These are phyloP conservation scores for Aureobasidium pullulans DNA, from an alignment of 2,329 filamentous ascomycete genomes.

Conservation along the genomic window DNA sequence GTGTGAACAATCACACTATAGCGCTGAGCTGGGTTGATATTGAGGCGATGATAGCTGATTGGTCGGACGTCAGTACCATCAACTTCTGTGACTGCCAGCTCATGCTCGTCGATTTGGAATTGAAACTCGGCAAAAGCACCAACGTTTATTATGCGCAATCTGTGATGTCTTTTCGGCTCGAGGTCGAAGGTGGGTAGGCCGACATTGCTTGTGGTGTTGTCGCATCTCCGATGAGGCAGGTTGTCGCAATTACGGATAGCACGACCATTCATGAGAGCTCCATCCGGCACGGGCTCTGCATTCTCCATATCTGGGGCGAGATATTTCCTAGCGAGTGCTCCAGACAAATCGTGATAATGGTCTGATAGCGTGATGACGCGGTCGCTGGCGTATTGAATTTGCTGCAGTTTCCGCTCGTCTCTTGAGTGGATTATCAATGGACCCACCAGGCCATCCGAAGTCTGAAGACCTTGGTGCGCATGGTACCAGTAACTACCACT, in stretches of 20 bases:
- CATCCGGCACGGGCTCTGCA: conserved; percentile 50
- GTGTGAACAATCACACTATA: conserved; percentile 59
- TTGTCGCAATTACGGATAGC: conserved; percentile 31
- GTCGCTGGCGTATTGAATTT: conserved; percentile 43
- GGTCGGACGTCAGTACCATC: conserved; percentile 58
- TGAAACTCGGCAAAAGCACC: conserved; percentile 61
- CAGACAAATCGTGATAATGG: conserved; percentile 55
- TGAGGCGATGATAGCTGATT: conserved; percentile 47
- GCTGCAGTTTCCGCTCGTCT: conserved; percentile 38
- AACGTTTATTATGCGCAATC: conserved; percentile 56
- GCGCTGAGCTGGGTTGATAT: conserved; percentile 60
- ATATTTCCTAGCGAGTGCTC: conserved; percentile 45
- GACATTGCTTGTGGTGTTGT: conserved; percentile 24
- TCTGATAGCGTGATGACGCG: conserved; percentile 59
- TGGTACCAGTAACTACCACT: conserved; percentile 53
- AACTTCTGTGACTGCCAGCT: conserved; percentile 55
- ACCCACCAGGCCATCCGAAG: conserved; percentile 55
- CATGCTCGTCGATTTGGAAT: conserved; percentile 58
- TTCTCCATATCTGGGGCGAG: conserved; percentile 42
- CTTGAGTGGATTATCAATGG: conserved; percentile 51
- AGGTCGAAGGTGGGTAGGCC: conserved; percentile 28
- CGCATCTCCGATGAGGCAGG: conserved; percentile 30
- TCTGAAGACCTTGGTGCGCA: conserved; percentile 52
- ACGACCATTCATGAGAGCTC: conserved; percentile 37
- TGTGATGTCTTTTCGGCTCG: conserved; percentile 43